Evolutionary conservation across 345 rosid species (phyloP).

Genomic region (Bruguiera gymnorhiza): DNA sequence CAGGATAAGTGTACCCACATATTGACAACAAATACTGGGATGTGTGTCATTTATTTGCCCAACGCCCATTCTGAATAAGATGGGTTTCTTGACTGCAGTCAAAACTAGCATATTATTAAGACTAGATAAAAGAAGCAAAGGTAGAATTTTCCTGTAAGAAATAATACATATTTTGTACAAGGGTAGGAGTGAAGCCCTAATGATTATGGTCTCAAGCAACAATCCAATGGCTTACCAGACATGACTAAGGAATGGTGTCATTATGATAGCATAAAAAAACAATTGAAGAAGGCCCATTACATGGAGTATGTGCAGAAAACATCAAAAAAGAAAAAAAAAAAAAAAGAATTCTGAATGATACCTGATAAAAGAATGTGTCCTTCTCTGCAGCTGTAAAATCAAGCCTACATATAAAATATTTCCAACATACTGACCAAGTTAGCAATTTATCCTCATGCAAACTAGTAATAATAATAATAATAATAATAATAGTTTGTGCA

Average conservation of each 20-base stretch:
- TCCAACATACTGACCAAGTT: not conserved
- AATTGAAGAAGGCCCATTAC: not conserved
- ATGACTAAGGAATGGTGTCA: not conserved
- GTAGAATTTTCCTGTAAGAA: too few relatives aligned
- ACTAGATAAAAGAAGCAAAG: too few relatives aligned
- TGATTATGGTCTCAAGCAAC: too few relatives aligned
- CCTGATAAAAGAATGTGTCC: conserved; percentile 84
- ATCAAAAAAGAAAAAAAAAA: not conserved
- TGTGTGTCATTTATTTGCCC: too few relatives aligned
- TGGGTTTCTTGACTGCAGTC: too few relatives aligned
- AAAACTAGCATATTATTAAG: too few relatives aligned
- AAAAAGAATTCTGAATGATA: conserved; percentile 15
- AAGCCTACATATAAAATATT: conserved; percentile 52
- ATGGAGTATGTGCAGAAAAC: not conserved
- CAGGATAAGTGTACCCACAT: too few relatives aligned
- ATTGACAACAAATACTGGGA: too few relatives aligned
- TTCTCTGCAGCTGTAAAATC: conserved; percentile 79
- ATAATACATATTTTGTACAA: too few relatives aligned
- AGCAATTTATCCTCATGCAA: conserved; percentile 4
- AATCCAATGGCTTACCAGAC: not conserved
- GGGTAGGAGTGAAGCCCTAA: too few relatives aligned
- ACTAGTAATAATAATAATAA: not conserved
- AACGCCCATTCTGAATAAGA: too few relatives aligned
- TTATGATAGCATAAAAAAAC: not conserved
- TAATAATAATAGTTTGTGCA: not conserved